Evolutionary conservation across 768 basidiomycete species (phyloP), one percentile per base, ranked within the genome.

Genomic region (Xerocomus potaroensis): DNA sequence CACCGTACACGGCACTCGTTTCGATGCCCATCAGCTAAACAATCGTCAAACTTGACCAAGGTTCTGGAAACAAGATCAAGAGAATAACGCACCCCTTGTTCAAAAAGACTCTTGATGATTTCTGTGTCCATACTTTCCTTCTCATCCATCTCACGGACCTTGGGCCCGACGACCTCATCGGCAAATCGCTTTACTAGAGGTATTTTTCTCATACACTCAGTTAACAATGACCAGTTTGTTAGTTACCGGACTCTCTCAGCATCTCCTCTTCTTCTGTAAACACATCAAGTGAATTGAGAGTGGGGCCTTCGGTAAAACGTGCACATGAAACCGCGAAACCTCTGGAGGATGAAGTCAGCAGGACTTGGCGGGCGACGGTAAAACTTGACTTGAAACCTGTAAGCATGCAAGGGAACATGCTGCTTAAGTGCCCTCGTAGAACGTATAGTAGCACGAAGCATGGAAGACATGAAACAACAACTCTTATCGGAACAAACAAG

Each of bases 71-170:
- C 48, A 16, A 29, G 18, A 30, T 16, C 8, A 12, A 31, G 10
- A 12, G 11, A 33, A 31, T 31, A 3, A 69, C 87, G 58, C 62
- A 95, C 92, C 15, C 96, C 96, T 69, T 96, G 92, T 41, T 96
- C 92, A 52, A 97, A 99, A 11, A 97, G 76, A 0, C 83, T 91
- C 58, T 87, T 75, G 61, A 98, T 90, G 52, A 99, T 65, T 0
- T 70, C 75, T 1, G 89, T 81, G 63, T 97, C 93, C 95, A 99
- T 98, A 47, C 66, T 71, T 69, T 99, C 95, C 45, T 84, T 87
- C 75, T 99, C 96, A 61, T 99, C 96, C 96, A 99, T 99, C 66
- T 94, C 92, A 18, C 83, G 79, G 48, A 96, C 94, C 66, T 84
- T 90, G 39, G 96, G 96, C 3, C 71, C 88, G 16, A 99, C 80